Conservation (phyloP, 192 early-diverging fungal species). For the Chytriomyces sp. region DNA sequence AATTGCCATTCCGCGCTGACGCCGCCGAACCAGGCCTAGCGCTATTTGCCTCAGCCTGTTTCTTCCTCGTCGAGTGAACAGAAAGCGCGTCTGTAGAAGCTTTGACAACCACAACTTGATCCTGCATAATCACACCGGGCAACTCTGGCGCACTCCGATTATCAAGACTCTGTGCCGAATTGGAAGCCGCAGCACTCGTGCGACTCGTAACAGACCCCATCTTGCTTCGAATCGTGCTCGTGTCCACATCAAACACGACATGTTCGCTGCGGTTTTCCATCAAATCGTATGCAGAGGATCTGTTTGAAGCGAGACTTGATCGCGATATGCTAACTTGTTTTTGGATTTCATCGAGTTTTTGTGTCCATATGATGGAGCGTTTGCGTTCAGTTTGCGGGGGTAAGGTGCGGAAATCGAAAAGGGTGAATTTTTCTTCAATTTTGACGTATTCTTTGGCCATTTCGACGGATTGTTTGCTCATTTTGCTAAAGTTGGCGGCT, state of each 20-base stretch:
- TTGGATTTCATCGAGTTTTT: slow-evolving; percentile 28
- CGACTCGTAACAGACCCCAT: not conserved
- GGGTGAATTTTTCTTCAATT: slow-evolving; percentile 15
- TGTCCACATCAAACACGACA: not conserved
- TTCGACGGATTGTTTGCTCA: slow-evolving; percentile 2
- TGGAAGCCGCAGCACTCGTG: not conserved
- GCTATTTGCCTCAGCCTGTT: not conserved
- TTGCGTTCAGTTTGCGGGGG: not conserved
- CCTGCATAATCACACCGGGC: not conserved
- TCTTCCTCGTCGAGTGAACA: not conserved
- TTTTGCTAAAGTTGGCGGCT: not conserved
- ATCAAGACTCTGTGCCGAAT: not conserved
- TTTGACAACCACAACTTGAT: not conserved
- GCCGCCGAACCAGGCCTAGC: not conserved
- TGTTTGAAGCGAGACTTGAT: not conserved
- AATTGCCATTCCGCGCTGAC: not conserved
- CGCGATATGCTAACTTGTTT: slow-evolving; percentile 2
- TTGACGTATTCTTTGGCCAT: slow-evolving; percentile 23
- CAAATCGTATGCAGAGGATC: not conserved
- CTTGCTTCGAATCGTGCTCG: slow-evolving; percentile 1
- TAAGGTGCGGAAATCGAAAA: slow-evolving; percentile 4
- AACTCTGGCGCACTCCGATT: not conserved
- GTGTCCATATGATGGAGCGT: slow-evolving; percentile 18
- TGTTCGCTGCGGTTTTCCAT: slow-evolving; percentile 25
- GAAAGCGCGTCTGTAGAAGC: not conserved